Evolutionary conservation across 2,329 filamentous ascomycete genomes (phyloP).

Genomic region (Coniochaeta hoffmannii): DNA sequence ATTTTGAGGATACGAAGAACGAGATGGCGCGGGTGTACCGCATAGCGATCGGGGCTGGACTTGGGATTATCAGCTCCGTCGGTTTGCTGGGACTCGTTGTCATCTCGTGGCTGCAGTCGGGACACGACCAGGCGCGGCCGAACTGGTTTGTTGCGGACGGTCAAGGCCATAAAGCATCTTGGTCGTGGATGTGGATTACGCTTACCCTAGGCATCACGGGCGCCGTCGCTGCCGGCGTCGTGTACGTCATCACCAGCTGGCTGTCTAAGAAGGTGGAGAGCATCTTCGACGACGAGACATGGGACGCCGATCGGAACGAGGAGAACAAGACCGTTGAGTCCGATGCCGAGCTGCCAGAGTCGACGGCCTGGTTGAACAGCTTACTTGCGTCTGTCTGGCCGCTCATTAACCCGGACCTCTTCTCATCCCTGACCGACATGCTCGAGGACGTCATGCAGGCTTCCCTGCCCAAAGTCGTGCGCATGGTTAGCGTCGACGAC

Average conservation of each 20-base stretch:
- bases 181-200: conserved; percentile 10
- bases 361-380: conserved; percentile 65
- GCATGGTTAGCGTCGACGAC: conserved; percentile 71
- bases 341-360: conserved; percentile 50
- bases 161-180: not conserved
- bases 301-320: conserved; percentile 54
- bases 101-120: conserved; percentile 8
- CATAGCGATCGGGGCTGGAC: conserved; percentile 26
- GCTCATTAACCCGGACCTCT: conserved; percentile 68
- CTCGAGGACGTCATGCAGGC: conserved; percentile 78
- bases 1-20: conserved; percentile 33
- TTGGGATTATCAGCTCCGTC: conserved; percentile 24
- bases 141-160: not conserved
- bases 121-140: not conserved
- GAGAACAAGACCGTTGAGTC: conserved; percentile 35
- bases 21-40: conserved; percentile 23
- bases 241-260: conserved; percentile 49
- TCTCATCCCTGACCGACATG: conserved; percentile 59
- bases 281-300: conserved; percentile 62
- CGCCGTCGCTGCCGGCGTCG: conserved; percentile 23
- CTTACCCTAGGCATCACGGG: not conserved
- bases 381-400: conserved; percentile 63
- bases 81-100: conserved; percentile 17
- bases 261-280: conserved; percentile 51
- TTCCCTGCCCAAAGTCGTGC: conserved; percentile 58